A percentile compares a stretch with the other conserved stretches of the same genome.
Conservation (phyloP, 2,329 filamentous ascomycete species). For the Tolypocladium tropicale region DNA sequence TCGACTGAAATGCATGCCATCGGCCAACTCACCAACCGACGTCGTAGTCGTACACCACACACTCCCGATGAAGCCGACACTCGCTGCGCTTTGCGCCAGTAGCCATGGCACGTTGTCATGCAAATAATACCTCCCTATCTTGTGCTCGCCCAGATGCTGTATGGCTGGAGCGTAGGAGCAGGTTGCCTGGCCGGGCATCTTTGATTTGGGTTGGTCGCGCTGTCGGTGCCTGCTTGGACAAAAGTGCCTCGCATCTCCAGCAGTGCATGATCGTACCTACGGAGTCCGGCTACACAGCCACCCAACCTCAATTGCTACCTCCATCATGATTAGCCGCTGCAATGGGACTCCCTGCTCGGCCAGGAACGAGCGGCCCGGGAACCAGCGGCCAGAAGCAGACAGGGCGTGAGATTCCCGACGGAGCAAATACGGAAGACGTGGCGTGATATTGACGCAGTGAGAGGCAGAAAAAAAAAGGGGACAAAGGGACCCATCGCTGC, state of each 20-base stretch:
- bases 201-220: neutral
- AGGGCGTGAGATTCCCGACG: neutral
- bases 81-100: neutral
- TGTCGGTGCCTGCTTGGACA: neutral
- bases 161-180: neutral
- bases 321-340: neutral
- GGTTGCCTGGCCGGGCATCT: neutral
- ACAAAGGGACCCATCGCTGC: neutral
- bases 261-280: slow-evolving; percentile 1
- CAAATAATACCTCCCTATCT: neutral
- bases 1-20: neutral
- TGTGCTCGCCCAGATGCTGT: neutral
- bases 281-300: neutral
- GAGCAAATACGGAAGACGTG: neutral
- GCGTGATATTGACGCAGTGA: neutral
- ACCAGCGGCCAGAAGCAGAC: neutral
- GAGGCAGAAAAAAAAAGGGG: neutral
- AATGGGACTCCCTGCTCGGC: neutral
- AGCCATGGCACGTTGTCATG: neutral
- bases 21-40: neutral
- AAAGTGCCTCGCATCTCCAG: slow-evolving; percentile 1
- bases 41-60: neutral
- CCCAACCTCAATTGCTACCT: neutral
- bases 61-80: neutral
- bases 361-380: neutral